A percentile compares a stretch with the other conserved stretches of the same genome.
Evolutionary conservation across 352 stramenopile species (phyloP).

Genomic region (Phytophthora rubi): DNA sequence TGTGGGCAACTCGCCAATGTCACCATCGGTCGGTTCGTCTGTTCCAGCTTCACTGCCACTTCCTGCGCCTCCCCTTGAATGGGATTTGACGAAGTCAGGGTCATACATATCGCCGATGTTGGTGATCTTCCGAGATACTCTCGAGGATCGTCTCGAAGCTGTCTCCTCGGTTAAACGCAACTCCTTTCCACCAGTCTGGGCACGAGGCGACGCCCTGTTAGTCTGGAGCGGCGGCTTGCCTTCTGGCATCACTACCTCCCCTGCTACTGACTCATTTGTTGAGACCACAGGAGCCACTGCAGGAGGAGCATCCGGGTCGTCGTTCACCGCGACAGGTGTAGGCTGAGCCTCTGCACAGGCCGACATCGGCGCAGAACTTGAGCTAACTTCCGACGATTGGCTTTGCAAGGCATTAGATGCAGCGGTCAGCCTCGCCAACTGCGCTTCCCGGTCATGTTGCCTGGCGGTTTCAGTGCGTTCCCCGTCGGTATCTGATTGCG

Average conservation of each 20-base stretch:
- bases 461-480: constrained; percentile 35
- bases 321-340: constrained; percentile 35
- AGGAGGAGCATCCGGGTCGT: constrained; percentile 20
- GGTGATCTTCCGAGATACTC: constrained; percentile 77
- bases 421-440: constrained; percentile 37
- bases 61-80: constrained; percentile 23
- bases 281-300: neutral
- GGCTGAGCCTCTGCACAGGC: constrained; percentile 5
- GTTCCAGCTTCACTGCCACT: constrained; percentile 25
- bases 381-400: constrained; percentile 12
- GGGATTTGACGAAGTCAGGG: constrained; percentile 55
- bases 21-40: constrained; percentile 67
- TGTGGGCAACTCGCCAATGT: constrained; percentile 73
- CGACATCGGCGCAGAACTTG: constrained; percentile 2
- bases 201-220: constrained; percentile 21
- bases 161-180: constrained; percentile 28
- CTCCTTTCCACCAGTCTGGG: constrained; percentile 32
- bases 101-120: constrained; percentile 87
- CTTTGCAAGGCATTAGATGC: constrained; percentile 42
- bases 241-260: constrained; percentile 10
- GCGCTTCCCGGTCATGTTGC: constrained; percentile 39
- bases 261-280: neutral
- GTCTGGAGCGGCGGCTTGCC: constrained; percentile 31
- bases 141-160: constrained; percentile 56
- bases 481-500: constrained; percentile 68